Base-by-base conservation (phyloP, 2,329 filamentous ascomycete species). In the Aureobasidium sp. region DNA sequence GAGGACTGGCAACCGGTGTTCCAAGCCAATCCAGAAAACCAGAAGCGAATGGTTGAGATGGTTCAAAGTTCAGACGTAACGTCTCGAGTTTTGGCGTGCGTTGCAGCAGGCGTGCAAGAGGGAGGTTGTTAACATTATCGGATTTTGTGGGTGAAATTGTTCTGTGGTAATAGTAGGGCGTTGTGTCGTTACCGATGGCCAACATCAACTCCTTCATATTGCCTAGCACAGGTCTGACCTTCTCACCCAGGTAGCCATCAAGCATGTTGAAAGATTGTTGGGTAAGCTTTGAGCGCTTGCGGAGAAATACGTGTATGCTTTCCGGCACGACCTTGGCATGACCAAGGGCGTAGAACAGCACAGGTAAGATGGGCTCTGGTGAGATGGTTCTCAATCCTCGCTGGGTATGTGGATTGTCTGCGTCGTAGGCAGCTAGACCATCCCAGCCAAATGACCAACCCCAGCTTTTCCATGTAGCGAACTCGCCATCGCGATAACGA, bases 401-500 rank as follows among this genome's bases (percentile, higher is more conserved):
- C 9, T 52, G 26, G n/a, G 5, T 9, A 2, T 17, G 47, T n/a
- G 2, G 5, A 15, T 32, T 29, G 8, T 36, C 7, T 26, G 39
- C 12, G 10, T 26, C 9, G 27, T 44, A 46, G 8, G 27, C 8
- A 23, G 26, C 3, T 15, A 26, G n/a, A 8, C n/a, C 39, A 1
- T 62, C 39, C 59, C 46, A 42, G 10, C 44, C 52, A 27, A 47
- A 57, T 3, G 61, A 58, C 61, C 61, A 62, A 8, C 84, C 83
- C 66, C 85, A 87, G 69, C 83, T 84, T 8, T 70, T 73, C 85
- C 85, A 87, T 0, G 67, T 61, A 0, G 66, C 68, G 6, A 59
- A 52, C 15, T 67, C 63, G 7, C 71, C 72, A 37, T 88, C 85
- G 3, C 85, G 80, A 13, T 68, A 68, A 5, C 84, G 80, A 10